These are phyloP conservation scores for Colletotrichum horii DNA, from an alignment of 2,329 filamentous ascomycete genomes.

Conservation along the genomic window DNA sequence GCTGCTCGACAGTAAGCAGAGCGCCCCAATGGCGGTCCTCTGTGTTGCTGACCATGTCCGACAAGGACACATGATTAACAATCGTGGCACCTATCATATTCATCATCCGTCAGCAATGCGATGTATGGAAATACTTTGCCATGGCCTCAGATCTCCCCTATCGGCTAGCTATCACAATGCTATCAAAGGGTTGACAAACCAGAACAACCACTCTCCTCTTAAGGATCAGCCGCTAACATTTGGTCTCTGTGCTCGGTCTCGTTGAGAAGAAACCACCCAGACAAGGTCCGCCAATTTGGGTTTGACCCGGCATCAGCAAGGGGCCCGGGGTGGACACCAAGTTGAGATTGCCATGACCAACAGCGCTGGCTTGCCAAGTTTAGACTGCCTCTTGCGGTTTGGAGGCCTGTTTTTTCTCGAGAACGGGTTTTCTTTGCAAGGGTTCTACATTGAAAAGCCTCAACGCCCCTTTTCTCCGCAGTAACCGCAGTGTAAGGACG, in stretches of 20 bases:
- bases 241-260: background rate
- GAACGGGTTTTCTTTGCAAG: background rate
- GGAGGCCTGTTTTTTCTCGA: background rate
- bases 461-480: background rate
- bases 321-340: background rate
- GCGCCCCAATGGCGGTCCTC: background rate
- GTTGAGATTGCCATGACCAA: background rate
- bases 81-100: slow-evolving; percentile 16
- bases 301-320: background rate
- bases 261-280: background rate
- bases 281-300: background rate
- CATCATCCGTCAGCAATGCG: background rate
- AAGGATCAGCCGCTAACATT: background rate
- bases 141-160: background rate
- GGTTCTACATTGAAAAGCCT: background rate
- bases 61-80: slow-evolving; percentile 1
- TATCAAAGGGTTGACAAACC: background rate
- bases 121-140: background rate
- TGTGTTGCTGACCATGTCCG: slow-evolving; percentile 9
- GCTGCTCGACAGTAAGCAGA: slow-evolving; percentile 7
- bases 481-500: no score
- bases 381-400: background rate
- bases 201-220: background rate
- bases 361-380: background rate
- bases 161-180: background rate